Evolutionary conservation across 352 stramenopile genomes (phyloP).

Genomic region (Globisporangium okanoganense): DNA sequence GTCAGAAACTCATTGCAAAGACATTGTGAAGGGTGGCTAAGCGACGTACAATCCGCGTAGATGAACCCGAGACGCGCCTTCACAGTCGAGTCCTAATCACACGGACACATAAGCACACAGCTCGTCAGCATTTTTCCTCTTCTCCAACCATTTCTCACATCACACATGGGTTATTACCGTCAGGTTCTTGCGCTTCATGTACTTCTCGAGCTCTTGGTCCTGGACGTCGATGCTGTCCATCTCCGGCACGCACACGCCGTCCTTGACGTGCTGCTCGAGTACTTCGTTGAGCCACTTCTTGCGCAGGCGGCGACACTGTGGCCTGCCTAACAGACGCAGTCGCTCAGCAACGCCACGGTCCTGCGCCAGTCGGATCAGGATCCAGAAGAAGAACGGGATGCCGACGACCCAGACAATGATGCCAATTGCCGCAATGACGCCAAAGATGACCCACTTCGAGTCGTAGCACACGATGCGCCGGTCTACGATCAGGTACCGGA

Average conservation of each 20-base stretch:
- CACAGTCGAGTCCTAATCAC: conserved; percentile 53
- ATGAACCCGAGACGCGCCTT: conserved; percentile 70
- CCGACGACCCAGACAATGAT: conserved; percentile 69
- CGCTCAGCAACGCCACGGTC: conserved; percentile 46
- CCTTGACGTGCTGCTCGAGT: conserved; percentile 34
- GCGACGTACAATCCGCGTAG: conserved; percentile 68
- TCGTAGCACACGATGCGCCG: conserved; percentile 72
- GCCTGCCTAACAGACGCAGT: conserved; percentile 40
- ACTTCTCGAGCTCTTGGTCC: conserved; percentile 59
- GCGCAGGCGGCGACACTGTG: conserved; percentile 33
- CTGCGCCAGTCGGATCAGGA: conserved; percentile 66
- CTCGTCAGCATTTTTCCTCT: not conserved
- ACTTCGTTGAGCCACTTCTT: conserved; percentile 69
- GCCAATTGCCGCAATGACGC: conserved; percentile 43
- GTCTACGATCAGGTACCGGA: conserved; percentile 61
- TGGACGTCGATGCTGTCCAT: conserved; percentile 61
- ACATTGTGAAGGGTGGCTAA: not conserved
- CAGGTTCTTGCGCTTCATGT: conserved; percentile 77
- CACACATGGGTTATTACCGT: conserved; percentile 21
- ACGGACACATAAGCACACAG: not conserved
- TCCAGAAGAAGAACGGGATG: conserved; percentile 76
- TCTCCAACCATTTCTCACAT: not conserved
- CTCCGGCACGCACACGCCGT: conserved; percentile 41
- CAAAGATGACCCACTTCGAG: conserved; percentile 58
- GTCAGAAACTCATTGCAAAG: not conserved